These are phyloP conservation scores for Arthrobotrys sinensis DNA, from an alignment of 2,329 filamentous ascomycete species.

Conservation along the genomic window DNA sequence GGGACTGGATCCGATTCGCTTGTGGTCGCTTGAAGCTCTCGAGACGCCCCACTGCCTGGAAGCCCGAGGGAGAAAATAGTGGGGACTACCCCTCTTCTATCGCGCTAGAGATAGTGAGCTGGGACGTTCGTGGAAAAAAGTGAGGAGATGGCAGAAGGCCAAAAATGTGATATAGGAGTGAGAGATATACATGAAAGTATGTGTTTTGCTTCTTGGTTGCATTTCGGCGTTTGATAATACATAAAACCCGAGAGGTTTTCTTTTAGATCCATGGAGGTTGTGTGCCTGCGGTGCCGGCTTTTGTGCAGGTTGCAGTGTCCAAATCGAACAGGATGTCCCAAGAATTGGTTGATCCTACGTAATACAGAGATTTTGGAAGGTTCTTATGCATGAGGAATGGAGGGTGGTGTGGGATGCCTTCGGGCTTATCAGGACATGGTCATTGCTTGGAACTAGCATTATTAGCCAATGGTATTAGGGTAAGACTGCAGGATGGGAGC, in stretches of 20 bases:
- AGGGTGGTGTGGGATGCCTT: slow-evolving; percentile 29
- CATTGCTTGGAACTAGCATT: not conserved
- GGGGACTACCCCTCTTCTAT: slow-evolving; percentile 38
- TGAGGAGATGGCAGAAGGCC: not conserved
- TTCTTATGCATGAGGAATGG: slow-evolving; percentile 19
- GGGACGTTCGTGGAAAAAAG: not conserved
- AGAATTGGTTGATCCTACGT: slow-evolving; percentile 31
- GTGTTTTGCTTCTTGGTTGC: not conserved
- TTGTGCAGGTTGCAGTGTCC: slow-evolving; percentile 2
- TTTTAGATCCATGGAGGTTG: not conserved
- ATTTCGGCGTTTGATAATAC: no score
- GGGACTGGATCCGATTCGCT: slow-evolving; percentile 60
- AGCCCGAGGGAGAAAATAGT: not conserved
- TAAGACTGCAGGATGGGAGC: not conserved
- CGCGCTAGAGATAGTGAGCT: slow-evolving; percentile 12
- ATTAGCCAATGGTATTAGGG: not conserved
- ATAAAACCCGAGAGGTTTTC: no score
- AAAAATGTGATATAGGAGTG: not conserved
- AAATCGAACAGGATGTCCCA: slow-evolving; percentile 1
- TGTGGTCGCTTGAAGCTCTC: slow-evolving; percentile 19
- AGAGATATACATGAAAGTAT: not conserved
- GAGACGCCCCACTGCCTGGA: slow-evolving; percentile 14
- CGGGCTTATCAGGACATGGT: not conserved
- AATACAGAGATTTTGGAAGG: slow-evolving; percentile 21
- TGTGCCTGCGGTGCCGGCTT: slow-evolving; percentile 6